Evolutionary conservation across 1,139 yeast species (phyloP).

Genomic region (Kodamaea sp.): DNA sequence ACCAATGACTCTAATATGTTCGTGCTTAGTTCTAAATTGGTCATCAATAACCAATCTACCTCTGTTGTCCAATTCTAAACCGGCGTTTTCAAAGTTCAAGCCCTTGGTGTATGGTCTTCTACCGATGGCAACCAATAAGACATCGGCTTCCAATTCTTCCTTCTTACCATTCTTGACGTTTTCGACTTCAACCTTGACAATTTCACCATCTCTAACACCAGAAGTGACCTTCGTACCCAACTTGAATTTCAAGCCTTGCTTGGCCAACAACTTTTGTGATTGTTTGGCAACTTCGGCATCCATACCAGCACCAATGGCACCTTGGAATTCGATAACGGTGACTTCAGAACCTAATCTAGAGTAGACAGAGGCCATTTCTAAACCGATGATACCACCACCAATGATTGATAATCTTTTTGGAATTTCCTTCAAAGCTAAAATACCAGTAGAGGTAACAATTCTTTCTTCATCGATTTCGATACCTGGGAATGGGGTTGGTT

Average conservation of each 20-base stretch:
- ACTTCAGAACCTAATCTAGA: constrained; percentile 94
- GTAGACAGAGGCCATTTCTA: constrained; percentile 99
- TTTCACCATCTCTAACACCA: constrained; percentile 85
- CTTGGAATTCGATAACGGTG: constrained; percentile 87
- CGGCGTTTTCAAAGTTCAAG: constrained; percentile 81
- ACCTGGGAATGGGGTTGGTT: constrained; percentile 98
- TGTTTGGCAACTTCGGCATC: constrained; percentile 91
- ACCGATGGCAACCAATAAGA: constrained; percentile 93
- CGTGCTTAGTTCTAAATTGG: constrained; percentile 86
- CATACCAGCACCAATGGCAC: constrained; percentile 92
- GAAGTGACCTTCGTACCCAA: constrained; percentile 85
- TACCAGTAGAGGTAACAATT: constrained; percentile 95
- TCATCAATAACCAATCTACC: constrained; percentile 94
- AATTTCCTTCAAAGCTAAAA: constrained; percentile 74
- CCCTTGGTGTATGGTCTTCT: constrained; percentile 97
- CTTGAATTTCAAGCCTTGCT: constrained; percentile 95
- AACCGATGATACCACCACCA: constrained; percentile 99
- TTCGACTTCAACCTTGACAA: constrained; percentile 84
- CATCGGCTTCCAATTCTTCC: constrained; percentile 83
- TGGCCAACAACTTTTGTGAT: constrained; percentile 82
- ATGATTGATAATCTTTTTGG: constrained; percentile 91
- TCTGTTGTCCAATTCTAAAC: constrained; percentile 83
- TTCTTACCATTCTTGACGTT: constrained; percentile 82
- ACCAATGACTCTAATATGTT: constrained; percentile 96
- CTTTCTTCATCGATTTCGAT: constrained; percentile 94